Evolutionary conservation across 371 early-diverging fungal genomes (phyloP).

Genomic region (Mucor velutinosus): DNA sequence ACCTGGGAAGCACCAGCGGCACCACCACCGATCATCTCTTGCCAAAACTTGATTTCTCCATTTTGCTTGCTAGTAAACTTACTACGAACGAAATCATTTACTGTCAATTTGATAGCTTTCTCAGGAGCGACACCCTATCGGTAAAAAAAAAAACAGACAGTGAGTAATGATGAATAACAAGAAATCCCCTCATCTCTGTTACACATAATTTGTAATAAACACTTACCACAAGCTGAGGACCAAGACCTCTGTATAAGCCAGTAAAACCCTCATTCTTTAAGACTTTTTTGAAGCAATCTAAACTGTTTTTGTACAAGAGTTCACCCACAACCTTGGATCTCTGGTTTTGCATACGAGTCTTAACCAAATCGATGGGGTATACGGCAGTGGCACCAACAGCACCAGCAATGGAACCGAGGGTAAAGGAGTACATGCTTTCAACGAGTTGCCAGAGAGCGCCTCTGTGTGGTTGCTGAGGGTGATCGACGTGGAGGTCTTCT

Average conservation of each 20-base stretch:
- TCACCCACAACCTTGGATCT: conserved; percentile 91
- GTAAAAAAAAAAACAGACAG: background rate
- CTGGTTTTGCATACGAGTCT: conserved; percentile 98
- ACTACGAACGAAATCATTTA: conserved; percentile 92
- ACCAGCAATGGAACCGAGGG: conserved; percentile 91
- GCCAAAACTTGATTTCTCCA: conserved; percentile 75
- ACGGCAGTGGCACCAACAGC: conserved; percentile 95
- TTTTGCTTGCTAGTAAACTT: conserved; percentile 67
- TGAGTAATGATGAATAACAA: conserved; percentile 20
- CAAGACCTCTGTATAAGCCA: conserved; percentile 94
- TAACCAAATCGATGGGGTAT: conserved; percentile 97
- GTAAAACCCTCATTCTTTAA: conserved; percentile 88
- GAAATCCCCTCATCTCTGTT: background rate
- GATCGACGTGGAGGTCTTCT: conserved; percentile 2
- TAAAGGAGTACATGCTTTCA: conserved; percentile 69
- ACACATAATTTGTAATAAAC: background rate
- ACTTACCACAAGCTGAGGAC: conserved; percentile 93
- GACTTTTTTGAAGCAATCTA: conserved; percentile 95
- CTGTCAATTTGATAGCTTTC: conserved; percentile 97
- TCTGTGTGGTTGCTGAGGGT: conserved; percentile 21
- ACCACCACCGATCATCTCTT: conserved; percentile 88
- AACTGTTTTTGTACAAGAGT: conserved; percentile 89
- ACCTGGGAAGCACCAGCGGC: conserved; percentile 94
- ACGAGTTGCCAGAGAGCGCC: conserved; percentile 42
- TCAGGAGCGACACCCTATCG: conserved; percentile 91